Base-by-base conservation (phyloP, 202 grass and related monocot species). In the Zoysia matrella region DNA sequence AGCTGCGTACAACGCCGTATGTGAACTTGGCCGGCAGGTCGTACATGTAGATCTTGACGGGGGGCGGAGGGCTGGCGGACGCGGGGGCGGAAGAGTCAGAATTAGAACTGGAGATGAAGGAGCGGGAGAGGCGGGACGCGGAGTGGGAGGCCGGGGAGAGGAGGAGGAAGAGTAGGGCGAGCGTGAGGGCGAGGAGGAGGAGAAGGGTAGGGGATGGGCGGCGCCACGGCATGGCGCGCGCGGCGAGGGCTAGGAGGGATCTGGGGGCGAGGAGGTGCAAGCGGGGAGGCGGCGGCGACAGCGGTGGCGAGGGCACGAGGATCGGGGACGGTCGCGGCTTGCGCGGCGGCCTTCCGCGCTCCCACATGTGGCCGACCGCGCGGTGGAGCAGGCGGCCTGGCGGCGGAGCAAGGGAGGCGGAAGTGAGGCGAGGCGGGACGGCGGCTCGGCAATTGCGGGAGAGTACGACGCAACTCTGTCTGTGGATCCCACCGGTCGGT, bases 21-120 rank as follows among this genome's bases (percentile, higher is more conserved):
- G 92, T 98, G 71, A 98, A 98, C 92, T 88, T 98, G 73, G 75
- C 7, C 1, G 92, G 92, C 69, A 98, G 82, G 30, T 88, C 79
- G 81, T 95, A 91, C 50, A 98, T 69, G 80, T 98, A 98, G 86
- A 98, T 95, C 86, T 95, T 98, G 76, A 88, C 47, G 68, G 83
- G 72, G 10, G 83, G 3, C 8, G 74, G 47, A 12, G 7, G 43
- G 14, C 56, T 16, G 36, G 52, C 9, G 39, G 18, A 22, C 14
- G 52, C n/a, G 45, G 61, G 49, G 13, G 75, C 49, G 22, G 75
- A 76, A 85, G 68, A 11, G 14, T 61, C 61, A n/a, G 69, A 48
- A 30, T 14, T 39, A 13, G 74, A 44, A 61, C 71, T 65, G 30
- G 78, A 83, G 79, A 58, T 43, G 61, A 83, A 60, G 77, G 89